Conservation (phyloP, 441 rosid species). For the Corymbia citriodora region DNA sequence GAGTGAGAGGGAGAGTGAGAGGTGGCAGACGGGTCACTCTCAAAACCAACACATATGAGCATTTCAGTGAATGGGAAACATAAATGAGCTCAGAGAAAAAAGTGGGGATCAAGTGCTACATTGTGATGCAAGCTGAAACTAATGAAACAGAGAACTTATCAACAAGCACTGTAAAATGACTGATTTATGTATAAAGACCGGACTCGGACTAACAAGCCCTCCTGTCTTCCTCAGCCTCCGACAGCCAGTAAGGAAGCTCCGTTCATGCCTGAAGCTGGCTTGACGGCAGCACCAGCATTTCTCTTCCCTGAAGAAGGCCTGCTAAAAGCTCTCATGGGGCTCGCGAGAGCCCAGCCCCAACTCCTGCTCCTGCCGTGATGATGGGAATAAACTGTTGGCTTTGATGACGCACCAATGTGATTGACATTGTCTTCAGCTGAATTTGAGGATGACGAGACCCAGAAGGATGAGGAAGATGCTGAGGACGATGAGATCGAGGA, state of each 20-base stretch:
- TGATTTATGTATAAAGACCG: not conserved
- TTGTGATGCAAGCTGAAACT: not conserved
- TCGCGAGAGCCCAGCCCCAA: slow-evolving; percentile 90
- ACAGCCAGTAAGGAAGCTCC: slow-evolving; percentile 73
- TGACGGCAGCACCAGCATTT: slow-evolving; percentile 6
- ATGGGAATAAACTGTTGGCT: slow-evolving; percentile 15
- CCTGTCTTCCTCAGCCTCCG: slow-evolving; percentile 27
- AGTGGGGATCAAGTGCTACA: not conserved
- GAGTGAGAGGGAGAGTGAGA: not conserved
- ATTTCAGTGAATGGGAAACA: not conserved
- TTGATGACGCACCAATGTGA: slow-evolving; percentile 22
- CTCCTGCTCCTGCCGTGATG: slow-evolving; percentile 36
- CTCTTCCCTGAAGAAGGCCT: slow-evolving; percentile 47
- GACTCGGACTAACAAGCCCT: not conserved
- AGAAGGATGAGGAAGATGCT: slow-evolving; percentile 56
- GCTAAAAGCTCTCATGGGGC: slow-evolving; percentile 84
- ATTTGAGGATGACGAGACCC: slow-evolving; percentile 53
- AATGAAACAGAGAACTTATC: not conserved
- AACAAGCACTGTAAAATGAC: not conserved
- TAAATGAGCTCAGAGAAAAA: not conserved
- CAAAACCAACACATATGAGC: not conserved
- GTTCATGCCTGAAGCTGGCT: slow-evolving; percentile 49
- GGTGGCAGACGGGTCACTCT: not conserved
- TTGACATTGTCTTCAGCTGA: slow-evolving; percentile 15
- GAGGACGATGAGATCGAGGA: slow-evolving; percentile 48